Evolutionary conservation across 169 alveolate species (phyloP), one percentile per base, ranked within the genome.

Genomic region (Hepatocystis sp.): DNA sequence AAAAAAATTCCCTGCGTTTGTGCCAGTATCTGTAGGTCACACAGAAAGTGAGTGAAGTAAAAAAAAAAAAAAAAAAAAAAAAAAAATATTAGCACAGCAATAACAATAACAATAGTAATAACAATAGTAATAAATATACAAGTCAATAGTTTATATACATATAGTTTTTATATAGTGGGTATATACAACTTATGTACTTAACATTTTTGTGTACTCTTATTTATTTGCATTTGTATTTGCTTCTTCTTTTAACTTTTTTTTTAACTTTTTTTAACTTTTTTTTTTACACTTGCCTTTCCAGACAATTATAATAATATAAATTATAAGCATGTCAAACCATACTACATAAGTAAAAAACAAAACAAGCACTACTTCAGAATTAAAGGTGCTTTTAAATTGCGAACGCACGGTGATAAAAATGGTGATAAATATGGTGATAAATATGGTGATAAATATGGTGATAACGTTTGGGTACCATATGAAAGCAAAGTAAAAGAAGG

Each of bases 1-100:
- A 56, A 55, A 39, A 4, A 71, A 36, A 71, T 56, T 15, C 2
- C 86, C 61, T 7, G 68, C 86, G 23, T 71, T 71, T 46, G 13
- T 71, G 39, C 86, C 86, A 46, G 34, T 28, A n/a, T 61, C 30
- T 17, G 30, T 46, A 23, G 53, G 36, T 30, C 44, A 66, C 30
- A 28, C 85, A 3, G 21, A 53, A 17, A 15, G 85, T 67, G 53
- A 67, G 52, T n/a, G n/a, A 52, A 4, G 66, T n/a, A 46, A 67
- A 67, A 13, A 27, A 67, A 30, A 13, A 64, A 32, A 28, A 30
- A 13, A 3, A 10, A 1, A 27, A 39, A 32, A 11, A 49, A 11
- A 13, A 11, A 13, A 19, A 10, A 13, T 28, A 28, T 2, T 4
- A 11, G 28, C 5, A 28, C 32, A 10, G 10, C n/a, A 13, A 3